phyloP scores from a whole-genome alignment of 495 filamentous ascomycete species.

The Talaromyces liani region DNA sequence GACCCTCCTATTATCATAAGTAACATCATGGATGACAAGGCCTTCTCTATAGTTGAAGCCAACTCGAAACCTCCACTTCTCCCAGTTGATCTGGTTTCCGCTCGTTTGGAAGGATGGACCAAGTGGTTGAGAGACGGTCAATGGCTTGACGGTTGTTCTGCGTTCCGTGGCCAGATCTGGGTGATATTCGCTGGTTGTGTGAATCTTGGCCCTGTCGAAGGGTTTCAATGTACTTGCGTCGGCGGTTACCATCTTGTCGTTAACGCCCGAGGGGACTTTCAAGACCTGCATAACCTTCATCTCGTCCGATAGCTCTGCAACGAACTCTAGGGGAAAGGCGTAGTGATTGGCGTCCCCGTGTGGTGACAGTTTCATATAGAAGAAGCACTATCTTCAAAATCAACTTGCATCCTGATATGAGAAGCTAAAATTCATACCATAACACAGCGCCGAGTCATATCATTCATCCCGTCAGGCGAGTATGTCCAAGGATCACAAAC shows the following conservation, averaged over 20 bases:
- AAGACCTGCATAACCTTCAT: conserved; percentile 47
- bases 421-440: conserved; percentile 10
- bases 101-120: conserved; percentile 56
- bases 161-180: conserved; percentile 43
- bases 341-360: conserved; percentile 55
- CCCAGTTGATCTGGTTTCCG: conserved; percentile 45
- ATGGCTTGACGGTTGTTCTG: conserved; percentile 58
- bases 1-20: conserved; percentile 56
- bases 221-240: conserved; percentile 12
- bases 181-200: conserved; percentile 58
- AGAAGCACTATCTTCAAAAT: conserved; percentile 19
- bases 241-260: conserved; percentile 15
- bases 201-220: conserved; percentile 31
- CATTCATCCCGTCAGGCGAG: conserved; percentile 31
- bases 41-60: conserved; percentile 58
- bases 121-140: conserved; percentile 70
- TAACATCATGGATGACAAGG: conserved; percentile 53
- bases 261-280: conserved; percentile 24
- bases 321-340: conserved; percentile 63
- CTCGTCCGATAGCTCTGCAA: conserved; percentile 55
- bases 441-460: conserved; percentile 24
- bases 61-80: conserved; percentile 60
- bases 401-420: neutral
- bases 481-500: conserved; percentile 33
- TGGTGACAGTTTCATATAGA: conserved; percentile 22